Evolutionary conservation across 352 stramenopile genomes (phyloP).

Genomic region (Blastocystis sp.): DNA sequence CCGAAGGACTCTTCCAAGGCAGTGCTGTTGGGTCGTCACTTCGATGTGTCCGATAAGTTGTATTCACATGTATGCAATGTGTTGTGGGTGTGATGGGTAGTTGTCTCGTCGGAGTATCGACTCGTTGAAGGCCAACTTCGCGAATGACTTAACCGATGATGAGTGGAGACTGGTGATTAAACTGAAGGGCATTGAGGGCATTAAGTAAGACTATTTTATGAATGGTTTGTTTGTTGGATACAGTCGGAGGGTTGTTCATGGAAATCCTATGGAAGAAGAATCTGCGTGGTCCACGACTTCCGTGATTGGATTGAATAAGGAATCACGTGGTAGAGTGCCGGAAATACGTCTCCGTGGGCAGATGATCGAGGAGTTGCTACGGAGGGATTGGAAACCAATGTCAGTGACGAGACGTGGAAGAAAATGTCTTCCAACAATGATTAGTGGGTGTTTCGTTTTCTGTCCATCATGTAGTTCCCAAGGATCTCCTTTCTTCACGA

Average conservation of each 20-base stretch:
- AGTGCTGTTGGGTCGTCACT: conserved; percentile 45
- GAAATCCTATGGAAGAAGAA: neutral
- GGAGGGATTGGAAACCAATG: too few species aligned
- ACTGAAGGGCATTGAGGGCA: conserved; percentile 71
- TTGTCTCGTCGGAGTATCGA: conserved; percentile 86
- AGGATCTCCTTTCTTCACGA: neutral
- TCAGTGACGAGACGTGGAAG: too few species aligned
- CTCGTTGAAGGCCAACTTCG: conserved; percentile 93
- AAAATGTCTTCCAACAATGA: too few species aligned
- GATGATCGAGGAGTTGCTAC: too few species aligned
- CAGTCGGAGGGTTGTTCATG: neutral
- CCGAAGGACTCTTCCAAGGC: neutral
- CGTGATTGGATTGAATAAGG: neutral
- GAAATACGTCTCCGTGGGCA: too few species aligned
- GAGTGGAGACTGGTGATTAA: conserved; percentile 95
- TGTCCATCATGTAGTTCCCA: too few species aligned
- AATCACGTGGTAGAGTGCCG: too few species aligned
- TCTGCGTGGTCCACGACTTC: neutral
- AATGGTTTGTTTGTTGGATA: neutral
- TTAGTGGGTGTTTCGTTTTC: too few species aligned
- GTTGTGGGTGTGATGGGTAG: conserved; percentile 60
- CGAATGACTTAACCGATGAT: conserved; percentile 88
- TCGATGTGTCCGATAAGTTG: conserved; percentile 12
- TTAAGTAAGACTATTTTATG: neutral
- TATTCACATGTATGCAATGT: neutral